A percentile compares a stretch with the other conserved stretches of the same genome.
Conservation (phyloP, 371 early-diverging fungal species). For the Encephalitozoon intestinalis region DNA sequence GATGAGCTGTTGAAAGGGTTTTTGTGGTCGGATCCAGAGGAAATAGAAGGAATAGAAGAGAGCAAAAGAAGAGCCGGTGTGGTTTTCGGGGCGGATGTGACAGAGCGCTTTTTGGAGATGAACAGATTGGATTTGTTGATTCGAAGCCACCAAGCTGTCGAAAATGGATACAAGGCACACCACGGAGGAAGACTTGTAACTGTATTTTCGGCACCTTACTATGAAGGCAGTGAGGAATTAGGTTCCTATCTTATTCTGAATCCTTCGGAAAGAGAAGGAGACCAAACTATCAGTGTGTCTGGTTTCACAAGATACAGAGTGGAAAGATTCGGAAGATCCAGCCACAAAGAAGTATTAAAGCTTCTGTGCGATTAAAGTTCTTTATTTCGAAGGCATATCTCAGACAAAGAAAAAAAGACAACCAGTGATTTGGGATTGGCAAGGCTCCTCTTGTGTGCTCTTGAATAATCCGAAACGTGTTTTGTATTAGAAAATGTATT, state of each 20-base stretch:
- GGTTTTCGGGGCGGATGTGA: constrained; percentile 56
- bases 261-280: background rate
- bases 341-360: background rate
- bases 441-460: background rate
- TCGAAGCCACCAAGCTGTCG: constrained; percentile 59
- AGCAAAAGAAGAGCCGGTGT: constrained; percentile 56
- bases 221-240: constrained; percentile 53
- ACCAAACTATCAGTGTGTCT: background rate
- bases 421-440: background rate
- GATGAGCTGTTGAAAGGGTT: constrained; percentile 49
- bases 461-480: background rate
- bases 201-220: constrained; percentile 62
- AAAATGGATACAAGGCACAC: constrained; percentile 59
- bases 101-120: constrained; percentile 52
- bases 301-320: background rate
- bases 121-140: constrained; percentile 57
- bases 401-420: background rate
- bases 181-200: constrained; percentile 55
- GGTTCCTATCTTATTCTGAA: constrained; percentile 52
- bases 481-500: constrained; percentile 15
- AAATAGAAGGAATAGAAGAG: constrained; percentile 26
- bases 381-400: background rate
- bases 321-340: background rate
- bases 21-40: constrained; percentile 60
- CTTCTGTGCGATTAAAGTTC: background rate